phyloP scores from a whole-genome alignment of 306 rosid species.

The Cucumis cinereus region DNA sequence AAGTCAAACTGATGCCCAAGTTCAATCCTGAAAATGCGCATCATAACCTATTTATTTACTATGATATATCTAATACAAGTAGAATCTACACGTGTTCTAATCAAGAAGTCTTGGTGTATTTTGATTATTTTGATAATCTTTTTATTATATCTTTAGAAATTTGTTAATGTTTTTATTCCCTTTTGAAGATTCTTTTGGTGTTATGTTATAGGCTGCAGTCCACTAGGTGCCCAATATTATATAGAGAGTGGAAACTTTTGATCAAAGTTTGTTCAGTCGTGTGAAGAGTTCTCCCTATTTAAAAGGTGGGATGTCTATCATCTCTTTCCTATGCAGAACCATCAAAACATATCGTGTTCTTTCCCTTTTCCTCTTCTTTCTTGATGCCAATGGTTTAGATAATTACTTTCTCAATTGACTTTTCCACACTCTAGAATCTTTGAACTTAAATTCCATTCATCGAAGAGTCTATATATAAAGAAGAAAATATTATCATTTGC shows the following conservation, averaged over 20 bases:
- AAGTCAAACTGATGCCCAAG: neutral
- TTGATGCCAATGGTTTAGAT: slow-evolving; percentile 15
- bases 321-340: slow-evolving; percentile 15
- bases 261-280: neutral
- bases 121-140: neutral
- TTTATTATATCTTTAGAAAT: neutral
- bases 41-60: neutral
- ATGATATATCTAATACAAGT: neutral
- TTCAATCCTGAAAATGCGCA: neutral
- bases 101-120: neutral
- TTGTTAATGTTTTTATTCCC: neutral
- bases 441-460: slow-evolving; percentile 9
- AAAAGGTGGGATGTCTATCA: neutral
- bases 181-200: neutral
- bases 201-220: slow-evolving; percentile 3
- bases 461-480: slow-evolving; percentile 15
- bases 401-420: slow-evolving; percentile 25
- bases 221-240: neutral
- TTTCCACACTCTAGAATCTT: slow-evolving; percentile 26
- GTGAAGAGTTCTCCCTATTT: neutral
- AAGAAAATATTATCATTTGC: neutral
- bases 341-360: slow-evolving; percentile 15
- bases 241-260: neutral
- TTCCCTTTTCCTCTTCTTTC: neutral
- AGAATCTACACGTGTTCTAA: neutral